Base-by-base conservation (phyloP, 148 eudicot species). In the Oxyria digyna region DNA sequence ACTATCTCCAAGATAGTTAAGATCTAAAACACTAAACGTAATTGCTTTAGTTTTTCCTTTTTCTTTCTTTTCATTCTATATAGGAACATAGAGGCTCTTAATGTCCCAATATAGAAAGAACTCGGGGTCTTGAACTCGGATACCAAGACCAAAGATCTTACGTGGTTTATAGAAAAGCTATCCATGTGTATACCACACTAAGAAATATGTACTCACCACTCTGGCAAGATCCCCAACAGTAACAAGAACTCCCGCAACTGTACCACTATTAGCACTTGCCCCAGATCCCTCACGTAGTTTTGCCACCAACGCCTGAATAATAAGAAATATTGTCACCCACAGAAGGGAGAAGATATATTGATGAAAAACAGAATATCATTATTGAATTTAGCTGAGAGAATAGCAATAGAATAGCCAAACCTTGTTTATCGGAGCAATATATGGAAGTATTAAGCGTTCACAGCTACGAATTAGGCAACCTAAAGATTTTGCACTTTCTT, bases 211-310 rank as follows among this genome's bases (percentile, higher is more conserved):
- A 81, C 92, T 29, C 80, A 90, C 99, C 97, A 90, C 99, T 90
- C 89, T 82, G 27, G 99, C 97, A 73, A 94, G 88, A 84, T 94
- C 97, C 72, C 99, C 99, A 74, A 94, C 89, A 70, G 97, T 94
- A 40, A 90, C 85, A 32, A 94, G 84, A 76, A 94, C 96, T 45
- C 96, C 96, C 45, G 85, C 82, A 49, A 85, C 84, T 41, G 85
- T 83, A 75, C 92, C 92, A 75, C 80, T 88, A 81, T 90, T 90
- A 62, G 91, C 90, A 75, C 78, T 87, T 62, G 78, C 76, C 37
- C 96, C 87, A 29, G 95, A 79, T 76, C 97, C 97, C 72, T 94
- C 97, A 1, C 77, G 72, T 32, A 94, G 86, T 81, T 94, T 94
- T 66, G 89, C 89, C 74, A 88, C 87, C 55, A 94, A 85, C 33